Conservation (phyloP, 768 basidiomycete species). For the Rhizopogon salebrosus region DNA sequence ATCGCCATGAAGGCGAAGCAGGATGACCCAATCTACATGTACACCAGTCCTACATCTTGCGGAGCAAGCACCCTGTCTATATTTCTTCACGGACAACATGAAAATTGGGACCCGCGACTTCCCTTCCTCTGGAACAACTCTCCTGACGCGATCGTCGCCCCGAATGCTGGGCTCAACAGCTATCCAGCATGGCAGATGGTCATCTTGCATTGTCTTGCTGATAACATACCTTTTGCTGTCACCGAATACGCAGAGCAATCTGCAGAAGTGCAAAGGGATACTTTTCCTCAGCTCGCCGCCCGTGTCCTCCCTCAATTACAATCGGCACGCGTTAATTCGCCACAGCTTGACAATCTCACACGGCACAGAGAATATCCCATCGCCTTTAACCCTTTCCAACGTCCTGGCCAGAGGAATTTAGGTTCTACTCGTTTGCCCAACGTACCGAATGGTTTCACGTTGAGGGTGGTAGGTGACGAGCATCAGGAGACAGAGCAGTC, state of each 20-base stretch:
- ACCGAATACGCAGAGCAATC: slow-evolving; percentile 35
- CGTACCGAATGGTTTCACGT: slow-evolving; percentile 27
- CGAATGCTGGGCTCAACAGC: slow-evolving; percentile 34
- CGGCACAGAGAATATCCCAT: slow-evolving; percentile 24
- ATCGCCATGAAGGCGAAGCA: slow-evolving; percentile 26
- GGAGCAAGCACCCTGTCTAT: slow-evolving; percentile 36
- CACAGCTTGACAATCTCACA: slow-evolving; percentile 17
- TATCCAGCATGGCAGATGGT: slow-evolving; percentile 34
- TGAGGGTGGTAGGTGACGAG: slow-evolving; percentile 21
- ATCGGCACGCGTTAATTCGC: slow-evolving; percentile 13
- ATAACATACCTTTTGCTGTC: slow-evolving; percentile 26
- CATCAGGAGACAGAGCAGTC: neutral
- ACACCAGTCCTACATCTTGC: slow-evolving; percentile 31
- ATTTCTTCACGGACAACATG: slow-evolving; percentile 26
- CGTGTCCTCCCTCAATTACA: slow-evolving; percentile 19
- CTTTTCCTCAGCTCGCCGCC: slow-evolving; percentile 24
- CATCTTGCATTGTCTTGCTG: slow-evolving; percentile 25
- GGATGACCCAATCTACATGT: slow-evolving; percentile 26
- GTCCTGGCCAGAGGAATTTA: slow-evolving; percentile 26
- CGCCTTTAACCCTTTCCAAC: slow-evolving; percentile 28
- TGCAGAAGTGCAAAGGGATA: slow-evolving; percentile 25
- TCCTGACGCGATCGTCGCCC: slow-evolving; percentile 39
- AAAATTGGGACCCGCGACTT: slow-evolving; percentile 22
- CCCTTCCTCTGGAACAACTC: slow-evolving; percentile 9
- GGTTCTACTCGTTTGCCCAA: slow-evolving; percentile 23